phyloP scores from a whole-genome alignment of 2,329 filamentous ascomycete species.

The Verticillium nubilum region DNA sequence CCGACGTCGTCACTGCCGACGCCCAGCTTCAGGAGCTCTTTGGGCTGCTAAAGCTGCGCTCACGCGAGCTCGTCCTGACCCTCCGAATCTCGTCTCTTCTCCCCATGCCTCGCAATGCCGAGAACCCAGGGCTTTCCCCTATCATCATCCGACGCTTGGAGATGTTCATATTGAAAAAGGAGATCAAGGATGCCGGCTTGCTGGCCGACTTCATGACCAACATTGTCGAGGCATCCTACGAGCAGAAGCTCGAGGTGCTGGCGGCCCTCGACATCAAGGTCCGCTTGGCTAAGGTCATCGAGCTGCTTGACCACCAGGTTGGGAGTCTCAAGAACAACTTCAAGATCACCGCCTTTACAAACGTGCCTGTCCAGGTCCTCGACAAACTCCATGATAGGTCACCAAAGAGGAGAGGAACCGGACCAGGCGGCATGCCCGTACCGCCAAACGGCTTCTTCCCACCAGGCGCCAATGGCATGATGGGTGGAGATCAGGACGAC shows the following conservation, averaged over 20 bases:
- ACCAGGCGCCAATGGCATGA: slow-evolving; percentile 17
- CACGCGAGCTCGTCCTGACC: slow-evolving; percentile 79
- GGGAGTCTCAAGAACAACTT: slow-evolving; percentile 80
- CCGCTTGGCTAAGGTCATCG: slow-evolving; percentile 75
- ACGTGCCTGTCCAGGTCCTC: slow-evolving; percentile 57
- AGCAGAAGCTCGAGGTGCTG: slow-evolving; percentile 85
- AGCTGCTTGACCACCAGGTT: slow-evolving; percentile 78
- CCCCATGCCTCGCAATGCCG: slow-evolving; percentile 51
- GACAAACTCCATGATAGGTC: slow-evolving; percentile 39
- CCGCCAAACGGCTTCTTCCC: slow-evolving; percentile 13
- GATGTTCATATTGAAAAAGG: slow-evolving; percentile 78
- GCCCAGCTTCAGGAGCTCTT: slow-evolving; percentile 67
- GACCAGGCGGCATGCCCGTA: slow-evolving; percentile 9
- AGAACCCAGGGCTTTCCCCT: slow-evolving; percentile 64
- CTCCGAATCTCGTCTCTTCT: slow-evolving; percentile 82
- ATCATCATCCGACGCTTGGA: slow-evolving; percentile 83
- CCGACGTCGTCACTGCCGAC: slow-evolving; percentile 43
- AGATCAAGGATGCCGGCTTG: slow-evolving; percentile 73
- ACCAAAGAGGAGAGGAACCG: background rate
- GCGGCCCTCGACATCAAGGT: slow-evolving; percentile 74
- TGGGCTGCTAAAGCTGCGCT: slow-evolving; percentile 73
- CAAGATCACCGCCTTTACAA: slow-evolving; percentile 74
- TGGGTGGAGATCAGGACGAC: slow-evolving; percentile 47
- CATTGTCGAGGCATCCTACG: slow-evolving; percentile 77
- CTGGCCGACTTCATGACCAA: slow-evolving; percentile 97